A percentile compares a stretch with the other conserved stretches of the same genome.
These are phyloP conservation scores for Aspergillus viridinutans DNA, from an alignment of 2,329 filamentous ascomycete species.

Conservation along the genomic window DNA sequence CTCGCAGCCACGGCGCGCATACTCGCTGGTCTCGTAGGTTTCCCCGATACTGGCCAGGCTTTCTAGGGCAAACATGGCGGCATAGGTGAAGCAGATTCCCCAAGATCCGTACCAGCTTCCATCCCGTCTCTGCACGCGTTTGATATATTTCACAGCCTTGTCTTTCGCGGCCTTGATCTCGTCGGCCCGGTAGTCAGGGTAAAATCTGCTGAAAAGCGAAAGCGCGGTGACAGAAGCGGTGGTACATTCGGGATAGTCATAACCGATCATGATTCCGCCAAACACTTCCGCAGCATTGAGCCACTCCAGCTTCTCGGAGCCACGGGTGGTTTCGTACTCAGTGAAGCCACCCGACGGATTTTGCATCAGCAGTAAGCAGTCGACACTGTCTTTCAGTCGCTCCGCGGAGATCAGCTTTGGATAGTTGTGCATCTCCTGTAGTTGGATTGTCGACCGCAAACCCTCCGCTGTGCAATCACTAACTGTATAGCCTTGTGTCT, in stretches of 20 bases:
- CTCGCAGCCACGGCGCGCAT: slow-evolving; percentile 71
- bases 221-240: slow-evolving; percentile 89
- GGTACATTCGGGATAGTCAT: slow-evolving; percentile 96
- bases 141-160: slow-evolving; percentile 77
- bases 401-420: slow-evolving; percentile 69
- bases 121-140: slow-evolving; percentile 68
- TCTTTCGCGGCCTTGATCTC: slow-evolving; percentile 73
- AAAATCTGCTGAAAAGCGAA: slow-evolving; percentile 73
- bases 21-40: slow-evolving; percentile 67
- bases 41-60: slow-evolving; percentile 78
- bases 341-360: slow-evolving; percentile 81
- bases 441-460: slow-evolving; percentile 76
- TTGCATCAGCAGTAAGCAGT: slow-evolving; percentile 88
- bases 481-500: slow-evolving; percentile 88
- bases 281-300: slow-evolving; percentile 97
- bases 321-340: slow-evolving; percentile 82
- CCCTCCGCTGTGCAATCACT: slow-evolving; percentile 93
- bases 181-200: slow-evolving; percentile 70
- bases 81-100: slow-evolving; percentile 98
- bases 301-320: slow-evolving; percentile 71
- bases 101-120: slow-evolving; percentile 98
- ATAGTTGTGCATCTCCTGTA: slow-evolving; percentile 75
- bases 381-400: slow-evolving; percentile 80
- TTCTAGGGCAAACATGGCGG: slow-evolving; percentile 92
- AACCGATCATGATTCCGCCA: slow-evolving; percentile 96